phyloP scores from a whole-genome alignment of 1,284 basidiomycete species.

The Chiua sp. region DNA sequence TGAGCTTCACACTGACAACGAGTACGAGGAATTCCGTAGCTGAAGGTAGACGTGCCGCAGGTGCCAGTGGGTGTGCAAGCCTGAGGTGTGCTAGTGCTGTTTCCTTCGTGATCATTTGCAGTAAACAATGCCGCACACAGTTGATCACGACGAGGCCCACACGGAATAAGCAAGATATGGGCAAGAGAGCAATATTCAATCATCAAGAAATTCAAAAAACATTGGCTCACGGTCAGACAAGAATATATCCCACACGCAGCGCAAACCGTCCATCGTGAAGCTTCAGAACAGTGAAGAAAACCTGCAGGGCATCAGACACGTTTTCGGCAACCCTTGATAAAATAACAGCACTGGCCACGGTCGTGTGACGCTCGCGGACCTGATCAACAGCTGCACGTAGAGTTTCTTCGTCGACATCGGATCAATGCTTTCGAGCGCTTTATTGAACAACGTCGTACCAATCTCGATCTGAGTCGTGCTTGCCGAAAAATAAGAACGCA shows the following conservation, averaged over 20 bases:
- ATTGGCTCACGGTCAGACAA: conserved; percentile 78
- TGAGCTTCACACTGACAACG: conserved; percentile 70
- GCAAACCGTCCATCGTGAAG: conserved; percentile 78
- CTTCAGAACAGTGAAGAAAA: conserved; percentile 75
- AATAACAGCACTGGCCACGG: conserved; percentile 55
- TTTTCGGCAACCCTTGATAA: not conserved
- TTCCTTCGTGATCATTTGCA: conserved; percentile 56
- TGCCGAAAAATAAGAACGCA: conserved; percentile 81
- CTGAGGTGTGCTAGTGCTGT: conserved; percentile 53
- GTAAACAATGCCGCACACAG: conserved; percentile 63
- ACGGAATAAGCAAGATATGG: conserved; percentile 78
- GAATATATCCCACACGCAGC: conserved; percentile 91
- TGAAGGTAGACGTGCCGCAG: conserved; percentile 57
- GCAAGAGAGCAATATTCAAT: conserved; percentile 7
- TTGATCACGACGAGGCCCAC: conserved; percentile 78
- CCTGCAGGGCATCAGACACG: conserved; percentile 44
- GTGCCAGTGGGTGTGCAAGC: conserved; percentile 62
- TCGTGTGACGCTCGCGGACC: conserved; percentile 59
- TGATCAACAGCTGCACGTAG: conserved; percentile 66
- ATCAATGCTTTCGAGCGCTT: conserved; percentile 75
- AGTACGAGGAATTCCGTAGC: conserved; percentile 67
- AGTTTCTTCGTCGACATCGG: conserved; percentile 67
- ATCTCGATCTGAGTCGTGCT: conserved; percentile 79
- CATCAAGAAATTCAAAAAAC: not conserved
- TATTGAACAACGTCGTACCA: conserved; percentile 80